Evolutionary conservation across 2,329 filamentous ascomycete species (phyloP).

Genomic region (Paecilomyces dactylethromorphus): DNA sequence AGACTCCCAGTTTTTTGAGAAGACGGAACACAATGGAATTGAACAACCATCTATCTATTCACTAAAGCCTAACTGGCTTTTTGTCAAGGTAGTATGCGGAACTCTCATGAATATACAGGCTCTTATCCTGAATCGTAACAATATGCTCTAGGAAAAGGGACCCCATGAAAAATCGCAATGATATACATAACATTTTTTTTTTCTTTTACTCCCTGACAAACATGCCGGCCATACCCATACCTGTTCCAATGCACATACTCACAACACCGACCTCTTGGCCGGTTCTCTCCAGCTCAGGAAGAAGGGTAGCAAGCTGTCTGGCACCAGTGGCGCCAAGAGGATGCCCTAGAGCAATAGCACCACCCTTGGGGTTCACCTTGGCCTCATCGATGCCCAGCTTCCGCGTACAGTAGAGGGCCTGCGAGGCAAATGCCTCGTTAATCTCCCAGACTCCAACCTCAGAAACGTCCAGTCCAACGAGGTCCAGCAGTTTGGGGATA

Average conservation of each 20-base stretch:
- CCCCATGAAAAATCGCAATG: not conserved
- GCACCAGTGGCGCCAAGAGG: slow-evolving; percentile 69
- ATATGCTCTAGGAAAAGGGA: not conserved
- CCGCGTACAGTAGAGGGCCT: slow-evolving; percentile 64
- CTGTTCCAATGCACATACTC: slow-evolving; percentile 82
- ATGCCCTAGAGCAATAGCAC: slow-evolving; percentile 65
- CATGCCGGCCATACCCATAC: slow-evolving; percentile 69
- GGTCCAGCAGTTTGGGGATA: slow-evolving; percentile 71
- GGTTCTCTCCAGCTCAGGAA: slow-evolving; percentile 61
- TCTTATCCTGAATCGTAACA: not conserved
- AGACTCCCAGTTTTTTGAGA: not conserved
- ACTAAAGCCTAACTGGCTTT: not conserved
- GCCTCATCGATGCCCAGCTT: slow-evolving; percentile 53
- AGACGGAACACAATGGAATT: not conserved
- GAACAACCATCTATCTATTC: not conserved
- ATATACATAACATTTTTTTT: slow-evolving; percentile 1
- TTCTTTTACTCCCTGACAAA: slow-evolving; percentile 55
- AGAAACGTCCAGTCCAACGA: slow-evolving; percentile 57
- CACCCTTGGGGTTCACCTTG: slow-evolving; percentile 84
- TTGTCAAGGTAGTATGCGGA: not conserved
- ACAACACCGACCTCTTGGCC: slow-evolving; percentile 73
- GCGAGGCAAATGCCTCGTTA: slow-evolving; percentile 70
- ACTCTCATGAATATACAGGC: not conserved
- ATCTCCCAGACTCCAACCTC: slow-evolving; percentile 88
- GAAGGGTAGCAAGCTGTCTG: slow-evolving; percentile 68